Evolutionary conservation across 202 grass and related monocot genomes (phyloP), one percentile per base, ranked within the genome.

Genomic region (Musa balbisiana): DNA sequence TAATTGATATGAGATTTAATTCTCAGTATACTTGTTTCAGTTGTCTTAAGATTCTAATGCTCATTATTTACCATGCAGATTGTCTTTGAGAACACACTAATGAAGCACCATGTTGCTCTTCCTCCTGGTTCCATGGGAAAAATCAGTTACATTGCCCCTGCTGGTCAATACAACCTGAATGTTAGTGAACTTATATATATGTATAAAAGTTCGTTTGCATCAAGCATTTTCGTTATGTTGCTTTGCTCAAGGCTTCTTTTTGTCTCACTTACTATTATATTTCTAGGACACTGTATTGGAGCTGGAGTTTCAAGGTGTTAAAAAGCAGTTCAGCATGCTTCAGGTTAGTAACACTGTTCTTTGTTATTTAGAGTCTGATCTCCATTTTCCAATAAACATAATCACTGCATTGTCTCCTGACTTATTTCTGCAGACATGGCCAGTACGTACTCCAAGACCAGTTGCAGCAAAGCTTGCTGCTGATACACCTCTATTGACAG

Each of bases 321-420:
- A 92, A 85, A 96, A 96, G 65, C 23, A 92, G 21, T 85, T 89
- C 76, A 92, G 85, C 50, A 92, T 97, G 93, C 87, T 97, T 87
- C 90, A 97, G 84, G 90, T 92, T 64, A 26, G 33, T 43, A 27
- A 27, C 27, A 73, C 53, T 33, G 26, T 52, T 50, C 82, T 58
- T 52, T 15, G 63, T 63, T 79, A 79, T 13, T 72, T 29, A 76
- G 21, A 24, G 60, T 52, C 62, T 49, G 69, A 11, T 49, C 24
- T 78, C 25, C 24, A 33, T 58, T 74, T 56, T 74, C 55, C 19
- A 55, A 75, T 71, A 78, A 79, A 33, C 10, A 53, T 64, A 17
- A 10, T 21, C 27, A 77, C 69, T 75, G 23, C 82, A 86, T 66
- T 56, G 62, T 60, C 53, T 26, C 25, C 60, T 82, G 73, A 76